Evolutionary conservation across 2,329 filamentous ascomycete genomes (phyloP).

Genomic region (Biscogniauxia sp.): DNA sequence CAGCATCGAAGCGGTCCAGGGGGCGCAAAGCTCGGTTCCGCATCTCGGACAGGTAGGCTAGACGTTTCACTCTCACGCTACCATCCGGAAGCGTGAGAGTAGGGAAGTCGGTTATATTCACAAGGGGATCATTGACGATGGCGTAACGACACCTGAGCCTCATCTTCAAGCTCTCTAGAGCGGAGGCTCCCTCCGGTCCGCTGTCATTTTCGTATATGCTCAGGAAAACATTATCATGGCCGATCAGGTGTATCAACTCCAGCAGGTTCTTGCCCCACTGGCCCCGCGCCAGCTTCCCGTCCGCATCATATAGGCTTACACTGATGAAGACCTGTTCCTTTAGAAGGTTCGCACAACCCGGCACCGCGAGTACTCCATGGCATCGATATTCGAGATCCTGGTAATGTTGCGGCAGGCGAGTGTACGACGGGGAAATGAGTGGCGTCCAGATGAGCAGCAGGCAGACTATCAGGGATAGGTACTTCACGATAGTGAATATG

Average conservation of each 20-base stretch:
- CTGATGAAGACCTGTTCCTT: conserved; percentile 72
- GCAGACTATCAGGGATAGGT: neutral
- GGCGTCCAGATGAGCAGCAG: conserved; percentile 9
- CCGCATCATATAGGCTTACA: conserved; percentile 65
- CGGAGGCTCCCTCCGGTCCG: conserved; percentile 51
- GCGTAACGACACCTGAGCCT: conserved; percentile 43
- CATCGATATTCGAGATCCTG: conserved; percentile 32
- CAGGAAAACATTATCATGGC: conserved; percentile 65
- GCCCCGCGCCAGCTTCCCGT: conserved; percentile 58
- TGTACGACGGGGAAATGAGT: conserved; percentile 44
- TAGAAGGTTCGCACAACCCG: conserved; percentile 38
- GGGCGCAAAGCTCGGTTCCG: conserved; percentile 68
- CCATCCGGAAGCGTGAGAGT: conserved; percentile 62
- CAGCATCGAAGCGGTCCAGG: conserved; percentile 46
- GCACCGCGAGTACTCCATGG: conserved; percentile 21
- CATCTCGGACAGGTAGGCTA: conserved; percentile 70
- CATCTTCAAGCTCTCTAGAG: conserved; percentile 52
- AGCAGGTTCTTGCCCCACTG: conserved; percentile 62
- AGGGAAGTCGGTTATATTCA: conserved; percentile 56
- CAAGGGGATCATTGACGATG: conserved; percentile 58
- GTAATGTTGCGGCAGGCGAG: conserved; percentile 39
- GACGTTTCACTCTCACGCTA: conserved; percentile 64
- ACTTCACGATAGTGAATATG: neutral
- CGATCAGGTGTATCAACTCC: conserved; percentile 63
- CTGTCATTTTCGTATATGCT: conserved; percentile 74